phyloP scores from a whole-genome alignment of 352 stramenopile genomes.

The Phytophthora tubulina region DNA sequence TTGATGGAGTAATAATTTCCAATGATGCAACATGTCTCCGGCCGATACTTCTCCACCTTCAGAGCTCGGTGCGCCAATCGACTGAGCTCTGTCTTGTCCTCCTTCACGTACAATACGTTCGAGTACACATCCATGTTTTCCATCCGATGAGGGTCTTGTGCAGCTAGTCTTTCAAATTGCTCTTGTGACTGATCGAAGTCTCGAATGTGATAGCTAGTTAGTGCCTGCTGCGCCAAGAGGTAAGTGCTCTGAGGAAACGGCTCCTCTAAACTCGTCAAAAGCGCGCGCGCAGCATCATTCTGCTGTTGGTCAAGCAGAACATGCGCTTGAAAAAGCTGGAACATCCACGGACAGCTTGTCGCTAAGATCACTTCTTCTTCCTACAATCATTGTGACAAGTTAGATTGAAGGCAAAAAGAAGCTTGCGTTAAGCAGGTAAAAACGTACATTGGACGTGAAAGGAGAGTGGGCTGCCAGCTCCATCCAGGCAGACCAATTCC shows the following conservation, averaged over 20 bases:
- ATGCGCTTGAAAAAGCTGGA: constrained; percentile 87
- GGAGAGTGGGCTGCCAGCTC: constrained; percentile 87
- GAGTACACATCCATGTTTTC: constrained; percentile 90
- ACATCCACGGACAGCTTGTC: constrained; percentile 77
- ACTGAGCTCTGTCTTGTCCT: constrained; percentile 89
- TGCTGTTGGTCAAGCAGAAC: constrained; percentile 83
- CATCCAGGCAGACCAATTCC: constrained; percentile 98
- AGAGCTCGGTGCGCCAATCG: constrained; percentile 92
- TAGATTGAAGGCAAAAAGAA: constrained; percentile 11
- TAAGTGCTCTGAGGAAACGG: constrained; percentile 81
- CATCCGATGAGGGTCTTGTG: constrained; percentile 75
- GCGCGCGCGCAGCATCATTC: constrained; percentile 65
- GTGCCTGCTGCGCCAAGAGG: constrained; percentile 76
- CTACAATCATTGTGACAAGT: constrained; percentile 29
- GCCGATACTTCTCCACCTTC: constrained; percentile 96
- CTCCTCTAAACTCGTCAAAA: constrained; percentile 59
- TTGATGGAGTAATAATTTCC: constrained; percentile 92
- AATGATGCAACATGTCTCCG: constrained; percentile 99
- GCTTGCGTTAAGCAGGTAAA: not conserved
- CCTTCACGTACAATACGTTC: constrained; percentile 89
- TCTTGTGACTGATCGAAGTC: constrained; percentile 87
- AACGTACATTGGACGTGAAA: constrained; percentile 59
- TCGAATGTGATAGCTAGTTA: constrained; percentile 85
- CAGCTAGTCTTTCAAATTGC: constrained; percentile 73
- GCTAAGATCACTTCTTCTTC: constrained; percentile 70